Percentiles rank a stretch among this genome's conserved stretches.
phyloP scores from a whole-genome alignment of 176 grass and related monocot genomes.

The Tillandsia leiboldiana region DNA sequence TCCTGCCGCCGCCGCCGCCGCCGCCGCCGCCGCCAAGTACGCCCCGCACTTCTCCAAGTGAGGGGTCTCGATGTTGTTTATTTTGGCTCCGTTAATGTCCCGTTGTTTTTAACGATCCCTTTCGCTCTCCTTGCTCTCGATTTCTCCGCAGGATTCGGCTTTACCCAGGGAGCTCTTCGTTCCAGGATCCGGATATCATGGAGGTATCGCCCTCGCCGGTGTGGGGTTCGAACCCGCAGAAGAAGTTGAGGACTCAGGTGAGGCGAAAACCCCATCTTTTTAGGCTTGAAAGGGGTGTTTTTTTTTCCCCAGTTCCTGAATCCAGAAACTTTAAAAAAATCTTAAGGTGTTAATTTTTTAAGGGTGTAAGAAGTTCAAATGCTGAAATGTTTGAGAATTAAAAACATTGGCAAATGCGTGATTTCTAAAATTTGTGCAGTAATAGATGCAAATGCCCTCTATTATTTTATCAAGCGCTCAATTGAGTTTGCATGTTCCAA shows the following conservation, averaged over 20 bases:
- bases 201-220: constrained; percentile 32
- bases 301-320: too few species aligned
- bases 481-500: too few species aligned
- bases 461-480: too few species aligned
- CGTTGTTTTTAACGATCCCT: too few species aligned
- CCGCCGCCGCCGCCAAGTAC: not conserved
- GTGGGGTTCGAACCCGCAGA: constrained; percentile 33
- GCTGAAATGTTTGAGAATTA: too few species aligned
- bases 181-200: constrained; percentile 33
- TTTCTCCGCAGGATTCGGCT: constrained; percentile 13
- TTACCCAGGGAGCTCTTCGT: constrained; percentile 1
- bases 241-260: constrained; percentile 42
- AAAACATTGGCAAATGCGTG: too few species aligned
- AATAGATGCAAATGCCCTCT: too few species aligned
- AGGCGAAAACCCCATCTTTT: constrained; percentile 4
- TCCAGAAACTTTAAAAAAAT: too few species aligned
- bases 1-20: not conserved
- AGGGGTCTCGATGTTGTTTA: not conserved
- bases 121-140: not conserved
- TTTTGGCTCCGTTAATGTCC: not conserved
- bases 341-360: too few species aligned
- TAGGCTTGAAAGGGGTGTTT: not conserved
- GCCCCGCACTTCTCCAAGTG: not conserved
- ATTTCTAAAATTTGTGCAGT: too few species aligned
- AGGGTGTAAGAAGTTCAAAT: too few species aligned